These are phyloP conservation scores for Jacaranda mimosifolia DNA, from an alignment of 257 asterid genomes.

Conservation along the genomic window DNA sequence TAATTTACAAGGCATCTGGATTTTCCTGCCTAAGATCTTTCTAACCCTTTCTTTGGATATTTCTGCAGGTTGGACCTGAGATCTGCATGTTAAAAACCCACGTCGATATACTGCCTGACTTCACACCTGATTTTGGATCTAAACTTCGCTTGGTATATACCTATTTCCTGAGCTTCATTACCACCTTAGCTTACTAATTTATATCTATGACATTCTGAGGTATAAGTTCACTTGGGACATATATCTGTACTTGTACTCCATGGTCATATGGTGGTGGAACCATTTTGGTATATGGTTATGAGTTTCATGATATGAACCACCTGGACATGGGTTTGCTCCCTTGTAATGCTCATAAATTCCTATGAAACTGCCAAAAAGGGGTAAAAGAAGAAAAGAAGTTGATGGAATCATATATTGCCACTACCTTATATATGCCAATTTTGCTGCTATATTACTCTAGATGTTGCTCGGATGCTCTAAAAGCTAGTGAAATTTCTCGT, in stretches of 20 bases:
- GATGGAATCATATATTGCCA: background rate
- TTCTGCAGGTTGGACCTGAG: slow-evolving; percentile 96
- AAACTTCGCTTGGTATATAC: slow-evolving; percentile 83
- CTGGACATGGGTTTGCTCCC: background rate
- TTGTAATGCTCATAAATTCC: background rate
- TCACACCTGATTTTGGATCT: slow-evolving; percentile 87
- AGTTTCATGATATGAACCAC: background rate
- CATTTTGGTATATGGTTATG: too few species aligned
- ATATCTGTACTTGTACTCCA: slow-evolving; percentile 7
- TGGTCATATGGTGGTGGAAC: background rate
- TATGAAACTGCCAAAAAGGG: background rate
- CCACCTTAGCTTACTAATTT: slow-evolving; percentile 20
- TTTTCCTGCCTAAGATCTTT: slow-evolving; percentile 30
- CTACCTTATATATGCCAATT: background rate
- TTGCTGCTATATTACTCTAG: background rate
- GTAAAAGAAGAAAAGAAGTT: background rate
- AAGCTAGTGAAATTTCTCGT: background rate
- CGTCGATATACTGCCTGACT: slow-evolving; percentile 95
- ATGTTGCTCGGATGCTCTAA: background rate
- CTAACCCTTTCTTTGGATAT: slow-evolving; percentile 31
- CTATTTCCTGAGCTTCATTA: slow-evolving; percentile 24
- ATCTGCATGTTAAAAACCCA: slow-evolving; percentile 98
- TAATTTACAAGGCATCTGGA: background rate
- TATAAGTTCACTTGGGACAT: slow-evolving; percentile 4
- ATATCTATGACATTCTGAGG: slow-evolving; percentile 9